These are phyloP conservation scores for Pharnaceum exiguum DNA, from an alignment of 148 eudicot species.

Conservation along the genomic window DNA sequence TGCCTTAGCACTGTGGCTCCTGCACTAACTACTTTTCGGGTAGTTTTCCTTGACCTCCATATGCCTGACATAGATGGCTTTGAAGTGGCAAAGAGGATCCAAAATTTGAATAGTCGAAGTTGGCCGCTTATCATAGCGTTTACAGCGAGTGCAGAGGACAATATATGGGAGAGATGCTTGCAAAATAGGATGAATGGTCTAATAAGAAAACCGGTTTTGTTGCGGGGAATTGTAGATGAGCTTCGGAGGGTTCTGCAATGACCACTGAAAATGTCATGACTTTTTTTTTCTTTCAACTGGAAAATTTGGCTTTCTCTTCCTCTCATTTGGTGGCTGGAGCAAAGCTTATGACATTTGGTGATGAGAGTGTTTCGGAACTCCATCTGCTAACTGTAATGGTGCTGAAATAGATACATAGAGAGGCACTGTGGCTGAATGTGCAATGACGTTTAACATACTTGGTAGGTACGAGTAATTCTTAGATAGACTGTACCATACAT, in stretches of 20 bases:
- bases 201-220: conserved; percentile 64
- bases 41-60: conserved; percentile 60
- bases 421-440: no score
- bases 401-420: no score
- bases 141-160: conserved; percentile 71
- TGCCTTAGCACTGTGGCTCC: conserved; percentile 53
- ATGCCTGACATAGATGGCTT: conserved; percentile 85
- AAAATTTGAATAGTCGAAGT: conserved; percentile 40
- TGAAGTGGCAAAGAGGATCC: conserved; percentile 59
- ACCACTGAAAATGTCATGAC: background rate
- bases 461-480: no score
- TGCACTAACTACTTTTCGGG: conserved; percentile 27
- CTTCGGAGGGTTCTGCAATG: conserved; percentile 42
- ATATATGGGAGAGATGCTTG: conserved; percentile 57
- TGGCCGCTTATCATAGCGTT: conserved; percentile 61
- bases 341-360: no score
- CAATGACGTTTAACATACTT: no score
- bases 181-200: conserved; percentile 65
- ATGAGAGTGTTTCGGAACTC: no score
- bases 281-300: no score
- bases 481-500: no score
- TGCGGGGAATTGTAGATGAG: conserved; percentile 66
- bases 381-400: no score
- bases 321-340: no score
- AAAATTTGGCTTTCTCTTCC: no score